These are phyloP conservation scores for Jatropha curcas DNA, from an alignment of 345 rosid genomes.

Conservation along the genomic window DNA sequence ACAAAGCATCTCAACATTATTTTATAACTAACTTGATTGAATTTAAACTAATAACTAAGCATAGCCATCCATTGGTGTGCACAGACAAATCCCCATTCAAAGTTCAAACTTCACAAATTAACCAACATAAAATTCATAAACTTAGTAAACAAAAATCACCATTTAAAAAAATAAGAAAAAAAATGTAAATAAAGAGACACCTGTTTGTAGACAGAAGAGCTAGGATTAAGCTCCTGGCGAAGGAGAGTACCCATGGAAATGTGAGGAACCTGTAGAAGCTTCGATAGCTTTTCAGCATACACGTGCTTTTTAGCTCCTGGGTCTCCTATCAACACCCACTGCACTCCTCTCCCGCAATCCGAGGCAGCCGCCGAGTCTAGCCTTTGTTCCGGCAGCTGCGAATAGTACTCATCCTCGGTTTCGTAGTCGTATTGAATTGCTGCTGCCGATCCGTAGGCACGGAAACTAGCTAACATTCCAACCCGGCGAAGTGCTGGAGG, in stretches of 20 bases:
- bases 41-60: background rate
- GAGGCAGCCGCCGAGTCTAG: conserved; percentile 40
- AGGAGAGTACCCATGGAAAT: conserved; percentile 90
- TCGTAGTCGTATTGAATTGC: conserved; percentile 53
- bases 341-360: conserved; percentile 70
- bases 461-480: conserved; percentile 9
- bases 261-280: conserved; percentile 82
- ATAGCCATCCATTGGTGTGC: background rate
- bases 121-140: background rate
- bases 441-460: conserved; percentile 66
- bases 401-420: conserved; percentile 26
- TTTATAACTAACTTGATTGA: background rate
- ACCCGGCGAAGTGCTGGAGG: conserved; percentile 22
- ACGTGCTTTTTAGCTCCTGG: conserved; percentile 68
- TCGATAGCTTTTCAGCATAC: conserved; percentile 81
- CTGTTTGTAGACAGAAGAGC: conserved; percentile 70
- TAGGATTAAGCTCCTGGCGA: conserved; percentile 78
- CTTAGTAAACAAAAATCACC: background rate
- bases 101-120: background rate
- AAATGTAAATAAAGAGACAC: conserved; percentile 29
- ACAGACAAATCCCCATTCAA: background rate
- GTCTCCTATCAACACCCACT: conserved; percentile 91
- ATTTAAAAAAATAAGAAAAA: background rate
- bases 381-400: conserved; percentile 15
- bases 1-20: background rate